phyloP scores from a whole-genome alignment of 169 alveolate genomes.

The Pseudocohnilembus persalinus region DNA sequence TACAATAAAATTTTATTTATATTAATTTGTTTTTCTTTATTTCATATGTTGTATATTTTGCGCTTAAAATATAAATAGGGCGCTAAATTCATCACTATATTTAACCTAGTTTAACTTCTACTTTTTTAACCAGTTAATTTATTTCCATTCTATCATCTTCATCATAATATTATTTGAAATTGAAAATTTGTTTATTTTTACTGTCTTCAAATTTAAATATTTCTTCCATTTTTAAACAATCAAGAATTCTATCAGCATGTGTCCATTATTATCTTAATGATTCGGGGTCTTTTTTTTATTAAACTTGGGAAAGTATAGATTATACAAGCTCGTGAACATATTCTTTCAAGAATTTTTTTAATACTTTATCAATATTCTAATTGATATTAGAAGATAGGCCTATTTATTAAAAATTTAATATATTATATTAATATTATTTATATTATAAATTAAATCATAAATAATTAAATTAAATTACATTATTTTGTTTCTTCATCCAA shows the following conservation, averaged over 20 bases:
- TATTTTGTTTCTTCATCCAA: constrained; percentile 14
- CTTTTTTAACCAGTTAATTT: constrained; percentile 24
- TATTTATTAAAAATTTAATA: background rate
- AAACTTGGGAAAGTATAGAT: background rate
- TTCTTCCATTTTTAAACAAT: constrained; percentile 34
- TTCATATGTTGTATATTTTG: no score
- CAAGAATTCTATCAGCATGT: constrained; percentile 51
- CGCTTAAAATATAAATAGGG: no score
- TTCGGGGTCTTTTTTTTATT: constrained; percentile 1
- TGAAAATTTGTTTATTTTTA: constrained; percentile 23
- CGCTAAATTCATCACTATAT: background rate
- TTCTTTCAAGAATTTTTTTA: constrained; percentile 15
- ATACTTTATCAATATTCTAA: constrained; percentile 27
- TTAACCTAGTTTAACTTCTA: constrained; percentile 16
- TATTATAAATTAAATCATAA: no score
- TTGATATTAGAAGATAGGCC: constrained; percentile 24
- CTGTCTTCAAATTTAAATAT: constrained; percentile 40
- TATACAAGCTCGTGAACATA: constrained; percentile 22
- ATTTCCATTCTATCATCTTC: constrained; percentile 41
- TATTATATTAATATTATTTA: no score
- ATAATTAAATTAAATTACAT: background rate
- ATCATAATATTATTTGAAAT: constrained; percentile 46
- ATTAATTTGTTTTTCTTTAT: no score
- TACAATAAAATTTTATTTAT: no score
- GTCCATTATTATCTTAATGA: constrained; percentile 17